Conservation (phyloP, 768 basidiomycete species). For the Rhodotorula diobovata region DNA sequence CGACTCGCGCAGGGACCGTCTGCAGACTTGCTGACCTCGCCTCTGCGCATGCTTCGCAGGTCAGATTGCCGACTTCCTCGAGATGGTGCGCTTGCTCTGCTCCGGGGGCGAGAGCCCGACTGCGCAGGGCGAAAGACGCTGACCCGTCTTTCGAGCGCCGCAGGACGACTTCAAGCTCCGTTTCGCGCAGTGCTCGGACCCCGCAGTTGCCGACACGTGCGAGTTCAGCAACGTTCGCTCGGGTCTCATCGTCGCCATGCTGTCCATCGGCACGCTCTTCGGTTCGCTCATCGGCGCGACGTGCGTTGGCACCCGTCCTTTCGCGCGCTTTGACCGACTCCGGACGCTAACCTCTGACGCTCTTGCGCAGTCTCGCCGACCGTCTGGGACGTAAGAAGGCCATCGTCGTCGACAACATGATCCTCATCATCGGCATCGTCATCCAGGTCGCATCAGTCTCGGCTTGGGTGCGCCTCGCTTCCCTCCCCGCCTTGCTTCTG, state of each 20-base stretch:
- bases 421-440: constrained; percentile 59
- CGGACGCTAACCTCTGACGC: neutral
- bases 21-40: too few relatives aligned
- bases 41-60: constrained; percentile 52
- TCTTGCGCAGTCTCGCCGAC: constrained; percentile 55
- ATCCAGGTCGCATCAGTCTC: constrained; percentile 56
- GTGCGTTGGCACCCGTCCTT: constrained; percentile 56
- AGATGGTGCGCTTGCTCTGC: constrained; percentile 52
- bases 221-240: constrained; percentile 56
- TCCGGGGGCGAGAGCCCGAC: neutral
- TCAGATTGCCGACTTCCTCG: constrained; percentile 69
- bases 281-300: constrained; percentile 63
- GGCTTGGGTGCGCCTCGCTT: constrained; percentile 52
- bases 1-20: too few relatives aligned
- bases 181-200: constrained; percentile 57
- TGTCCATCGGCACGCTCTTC: constrained; percentile 65
- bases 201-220: constrained; percentile 49
- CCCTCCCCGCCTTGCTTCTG: too few relatives aligned
- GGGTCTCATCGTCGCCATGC: constrained; percentile 63
- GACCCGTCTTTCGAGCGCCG: neutral
- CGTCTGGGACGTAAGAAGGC: constrained; percentile 63
- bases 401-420: constrained; percentile 58
- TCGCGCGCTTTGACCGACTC: constrained; percentile 48
- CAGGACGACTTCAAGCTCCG: constrained; percentile 59
- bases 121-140: neutral